These are phyloP conservation scores for Epichloe hybrida DNA, from an alignment of 2,329 filamentous ascomycete genomes.

Conservation along the genomic window DNA sequence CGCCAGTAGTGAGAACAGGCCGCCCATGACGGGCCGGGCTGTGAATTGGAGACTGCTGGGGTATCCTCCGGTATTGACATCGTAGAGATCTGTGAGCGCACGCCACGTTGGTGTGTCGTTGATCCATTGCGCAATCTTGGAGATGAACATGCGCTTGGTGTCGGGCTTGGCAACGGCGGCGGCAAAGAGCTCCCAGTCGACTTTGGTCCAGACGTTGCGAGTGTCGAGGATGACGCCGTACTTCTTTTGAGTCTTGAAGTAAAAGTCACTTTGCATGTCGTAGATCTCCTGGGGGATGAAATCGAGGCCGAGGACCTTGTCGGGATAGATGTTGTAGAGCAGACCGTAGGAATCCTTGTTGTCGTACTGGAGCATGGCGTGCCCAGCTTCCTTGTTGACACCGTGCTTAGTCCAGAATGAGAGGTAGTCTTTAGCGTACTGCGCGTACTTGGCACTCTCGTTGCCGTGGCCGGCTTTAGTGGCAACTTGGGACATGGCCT, in stretches of 20 bases:
- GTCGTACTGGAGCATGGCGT: conserved; percentile 69
- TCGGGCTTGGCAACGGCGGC: conserved; percentile 56
- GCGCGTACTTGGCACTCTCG: conserved; percentile 44
- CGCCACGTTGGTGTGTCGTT: conserved; percentile 57
- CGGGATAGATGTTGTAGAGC: conserved; percentile 74
- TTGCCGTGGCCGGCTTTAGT: conserved; percentile 42
- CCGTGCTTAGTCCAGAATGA: conserved; percentile 57
- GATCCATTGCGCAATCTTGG: conserved; percentile 59
- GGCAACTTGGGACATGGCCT: conserved; percentile 64
- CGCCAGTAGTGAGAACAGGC: conserved; percentile 66
- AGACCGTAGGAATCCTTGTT: conserved; percentile 37
- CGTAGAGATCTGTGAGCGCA: conserved; percentile 66
- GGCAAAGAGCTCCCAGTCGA: conserved; percentile 76
- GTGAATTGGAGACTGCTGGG: conserved; percentile 56
- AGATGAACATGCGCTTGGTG: conserved; percentile 52
- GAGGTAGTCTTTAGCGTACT: conserved; percentile 56
- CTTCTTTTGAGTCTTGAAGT: conserved; percentile 54
- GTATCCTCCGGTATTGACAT: conserved; percentile 55
- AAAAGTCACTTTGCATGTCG: conserved; percentile 65
- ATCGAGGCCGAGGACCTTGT: conserved; percentile 63
- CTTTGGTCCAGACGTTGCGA: conserved; percentile 70
- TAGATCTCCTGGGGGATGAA: conserved; percentile 62
- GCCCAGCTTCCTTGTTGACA: conserved; percentile 54
- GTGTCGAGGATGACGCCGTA: conserved; percentile 77
- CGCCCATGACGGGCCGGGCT: conserved; percentile 67